Conservation (phyloP, 2,329 filamentous ascomycete species). For the Trichocomaceae sp. region DNA sequence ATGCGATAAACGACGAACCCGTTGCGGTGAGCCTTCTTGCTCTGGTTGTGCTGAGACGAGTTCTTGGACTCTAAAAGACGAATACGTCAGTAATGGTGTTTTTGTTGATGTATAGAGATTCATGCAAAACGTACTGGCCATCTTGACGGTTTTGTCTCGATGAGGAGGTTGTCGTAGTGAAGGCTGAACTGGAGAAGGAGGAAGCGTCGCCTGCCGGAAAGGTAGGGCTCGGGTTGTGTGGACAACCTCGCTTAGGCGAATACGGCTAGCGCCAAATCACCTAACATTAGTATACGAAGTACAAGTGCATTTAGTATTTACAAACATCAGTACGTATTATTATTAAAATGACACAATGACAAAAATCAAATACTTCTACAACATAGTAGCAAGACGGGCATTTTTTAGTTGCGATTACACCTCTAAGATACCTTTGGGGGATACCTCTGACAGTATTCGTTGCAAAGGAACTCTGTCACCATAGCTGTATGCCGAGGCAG, state of each 20-base stretch:
- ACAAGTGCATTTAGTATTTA: too few relatives aligned
- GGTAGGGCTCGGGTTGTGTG: constrained; percentile 35
- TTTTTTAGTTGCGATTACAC: too few relatives aligned
- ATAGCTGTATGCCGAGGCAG: neutral
- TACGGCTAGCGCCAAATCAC: constrained; percentile 6
- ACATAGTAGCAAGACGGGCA: too few relatives aligned
- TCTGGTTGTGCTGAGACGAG: constrained; percentile 98
- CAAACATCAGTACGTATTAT: neutral
- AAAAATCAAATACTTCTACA: neutral
- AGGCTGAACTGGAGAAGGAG: constrained; percentile 22
- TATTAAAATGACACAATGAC: neutral
- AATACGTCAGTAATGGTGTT: constrained; percentile 2
- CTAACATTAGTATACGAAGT: neutral
- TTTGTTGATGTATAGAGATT: neutral
- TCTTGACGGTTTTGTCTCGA: constrained; percentile 41
- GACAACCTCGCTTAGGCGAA: constrained; percentile 35
- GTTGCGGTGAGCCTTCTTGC: constrained; percentile 98
- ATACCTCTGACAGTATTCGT: too few relatives aligned
- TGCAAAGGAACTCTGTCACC: too few relatives aligned
- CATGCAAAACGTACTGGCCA: constrained; percentile 37
- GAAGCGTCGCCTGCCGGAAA: constrained; percentile 8
- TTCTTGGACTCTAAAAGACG: constrained; percentile 85
- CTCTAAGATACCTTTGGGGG: too few relatives aligned
- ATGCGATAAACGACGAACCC: constrained; percentile 51
- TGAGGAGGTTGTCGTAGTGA: constrained; percentile 27